These are phyloP conservation scores for Viola pubescens DNA, from an alignment of 441 rosid species.

Conservation along the genomic window DNA sequence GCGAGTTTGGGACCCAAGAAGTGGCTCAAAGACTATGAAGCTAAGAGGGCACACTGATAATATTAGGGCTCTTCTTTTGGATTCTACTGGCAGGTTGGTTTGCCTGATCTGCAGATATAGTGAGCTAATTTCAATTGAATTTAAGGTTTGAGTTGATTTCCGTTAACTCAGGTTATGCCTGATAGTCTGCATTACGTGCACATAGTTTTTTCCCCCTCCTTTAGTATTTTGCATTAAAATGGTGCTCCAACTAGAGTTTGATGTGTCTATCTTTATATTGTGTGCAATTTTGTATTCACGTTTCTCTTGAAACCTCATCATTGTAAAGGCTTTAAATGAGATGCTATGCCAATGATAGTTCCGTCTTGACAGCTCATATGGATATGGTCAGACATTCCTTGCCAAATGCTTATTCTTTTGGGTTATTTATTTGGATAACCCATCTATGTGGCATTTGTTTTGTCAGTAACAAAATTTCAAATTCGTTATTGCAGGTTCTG, in stretches of 20 bases:
- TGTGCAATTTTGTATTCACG: not conserved
- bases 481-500: conserved; percentile 63
- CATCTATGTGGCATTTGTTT: conserved; percentile 2
- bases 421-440: conserved; percentile 1
- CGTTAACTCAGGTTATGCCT: too few relatives aligned
- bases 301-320: not conserved
- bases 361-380: not conserved
- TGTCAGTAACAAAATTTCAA: conserved; percentile 8
- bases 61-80: conserved; percentile 86
- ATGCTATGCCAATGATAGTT: not conserved
- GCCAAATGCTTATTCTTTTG: not conserved
- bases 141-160: too few relatives aligned
- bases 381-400: not conserved
- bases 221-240: too few relatives aligned
- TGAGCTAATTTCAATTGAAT: not conserved
- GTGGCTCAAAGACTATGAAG: conserved; percentile 94
- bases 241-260: too few relatives aligned
- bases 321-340: not conserved
- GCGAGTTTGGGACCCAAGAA: conserved; percentile 99
- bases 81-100: conserved; percentile 83
- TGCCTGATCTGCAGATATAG: conserved; percentile 10
- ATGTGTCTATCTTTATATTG: not conserved
- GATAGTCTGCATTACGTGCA: too few relatives aligned
- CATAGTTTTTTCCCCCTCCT: too few relatives aligned
- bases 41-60: conserved; percentile 96